Evolutionary conservation across 2,329 filamentous ascomycete species (phyloP).

Genomic region (Ceratocystis harringtonii): DNA sequence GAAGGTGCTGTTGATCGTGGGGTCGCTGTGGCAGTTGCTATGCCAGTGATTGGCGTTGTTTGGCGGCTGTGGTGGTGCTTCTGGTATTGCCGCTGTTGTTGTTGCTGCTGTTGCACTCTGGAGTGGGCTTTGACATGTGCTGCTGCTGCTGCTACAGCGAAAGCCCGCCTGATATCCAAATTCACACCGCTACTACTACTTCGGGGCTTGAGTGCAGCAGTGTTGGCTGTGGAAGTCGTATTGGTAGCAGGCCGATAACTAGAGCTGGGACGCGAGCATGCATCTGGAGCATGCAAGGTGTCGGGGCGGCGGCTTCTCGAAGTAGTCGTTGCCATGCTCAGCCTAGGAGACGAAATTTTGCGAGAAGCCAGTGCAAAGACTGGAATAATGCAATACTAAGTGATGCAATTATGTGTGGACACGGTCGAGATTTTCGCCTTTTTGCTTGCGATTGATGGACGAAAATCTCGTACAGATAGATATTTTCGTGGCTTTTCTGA

Average conservation of each 20-base stretch:
- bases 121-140: constrained; percentile 8
- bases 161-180: constrained; percentile 15
- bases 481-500: background rate
- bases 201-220: constrained; percentile 8
- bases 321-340: constrained; percentile 12
- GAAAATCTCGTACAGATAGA: background rate
- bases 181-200: constrained; percentile 11
- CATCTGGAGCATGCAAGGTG: constrained; percentile 11
- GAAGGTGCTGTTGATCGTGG: background rate
- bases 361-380: background rate
- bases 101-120: background rate
- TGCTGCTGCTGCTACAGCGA: constrained; percentile 11
- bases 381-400: background rate
- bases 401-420: background rate
- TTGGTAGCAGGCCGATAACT: background rate
- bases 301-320: constrained; percentile 8
- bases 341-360: background rate
- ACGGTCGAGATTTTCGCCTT: background rate
- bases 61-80: background rate
- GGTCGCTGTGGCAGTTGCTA: background rate
- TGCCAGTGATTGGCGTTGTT: background rate
- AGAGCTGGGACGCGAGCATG: constrained; percentile 12
- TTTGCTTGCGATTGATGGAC: background rate
- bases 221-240: constrained; percentile 1
- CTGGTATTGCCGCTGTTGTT: background rate